A percentile compares a stretch with the other conserved stretches of the same genome.
Evolutionary conservation across 2,329 filamentous ascomycete genomes (phyloP).

Genomic region (Trichophaea hybrida): DNA sequence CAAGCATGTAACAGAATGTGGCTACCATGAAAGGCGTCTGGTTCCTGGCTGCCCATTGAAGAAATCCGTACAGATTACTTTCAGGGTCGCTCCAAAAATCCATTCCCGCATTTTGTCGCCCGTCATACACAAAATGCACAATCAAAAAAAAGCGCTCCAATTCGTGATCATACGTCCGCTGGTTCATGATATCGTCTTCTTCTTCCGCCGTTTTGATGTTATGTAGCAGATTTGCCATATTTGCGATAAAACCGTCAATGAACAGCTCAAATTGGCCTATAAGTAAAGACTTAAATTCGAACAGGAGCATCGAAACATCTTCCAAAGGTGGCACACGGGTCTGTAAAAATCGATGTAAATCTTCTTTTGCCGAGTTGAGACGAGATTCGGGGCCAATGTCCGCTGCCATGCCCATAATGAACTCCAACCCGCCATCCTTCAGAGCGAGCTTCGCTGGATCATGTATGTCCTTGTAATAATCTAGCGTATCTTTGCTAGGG

Average conservation of each 20-base stretch:
- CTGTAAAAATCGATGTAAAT: conserved; percentile 68
- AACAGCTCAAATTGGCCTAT: conserved; percentile 77
- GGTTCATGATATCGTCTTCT: conserved; percentile 34
- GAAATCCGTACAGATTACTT: conserved; percentile 82
- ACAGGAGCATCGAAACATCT: conserved; percentile 54
- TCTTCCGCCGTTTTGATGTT: conserved; percentile 28
- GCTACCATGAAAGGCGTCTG: conserved; percentile 93
- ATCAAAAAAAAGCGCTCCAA: conserved; percentile 84
- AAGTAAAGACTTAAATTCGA: conserved; percentile 55
- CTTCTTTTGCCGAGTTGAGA: conserved; percentile 73
- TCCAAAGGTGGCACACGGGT: conserved; percentile 59
- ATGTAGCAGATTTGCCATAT: conserved; percentile 77
- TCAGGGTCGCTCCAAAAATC: conserved; percentile 88
- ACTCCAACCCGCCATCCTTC: conserved; percentile 83
- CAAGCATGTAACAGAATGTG: conserved; percentile 92
- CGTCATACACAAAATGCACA: conserved; percentile 81
- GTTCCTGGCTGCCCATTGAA: conserved; percentile 91
- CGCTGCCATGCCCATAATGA: conserved; percentile 69
- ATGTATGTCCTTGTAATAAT: conserved; percentile 17
- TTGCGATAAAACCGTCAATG: conserved; percentile 82
- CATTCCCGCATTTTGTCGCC: conserved; percentile 66
- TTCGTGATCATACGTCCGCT: conserved; percentile 43
- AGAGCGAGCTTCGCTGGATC: conserved; percentile 39
- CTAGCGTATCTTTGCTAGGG: conserved; percentile 44
- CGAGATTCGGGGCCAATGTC: conserved; percentile 69